Base-by-base conservation (phyloP, 805 yeast genomes). In the Candida verbasci region DNA sequence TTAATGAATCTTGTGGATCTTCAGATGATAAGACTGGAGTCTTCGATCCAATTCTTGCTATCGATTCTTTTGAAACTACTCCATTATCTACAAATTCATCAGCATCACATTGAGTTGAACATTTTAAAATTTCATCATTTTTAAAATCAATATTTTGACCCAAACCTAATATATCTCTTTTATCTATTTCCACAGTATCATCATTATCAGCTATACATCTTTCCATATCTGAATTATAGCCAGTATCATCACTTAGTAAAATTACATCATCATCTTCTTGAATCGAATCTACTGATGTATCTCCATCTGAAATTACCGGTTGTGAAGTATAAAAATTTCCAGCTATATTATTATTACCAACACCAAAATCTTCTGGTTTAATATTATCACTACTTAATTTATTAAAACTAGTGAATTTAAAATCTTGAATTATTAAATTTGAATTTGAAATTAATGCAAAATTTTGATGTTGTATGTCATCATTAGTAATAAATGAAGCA, bases 401-500 rank as follows among this genome's bases (percentile, higher is more conserved):
- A 14, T 43, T 28, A 14, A 22, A 9, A 16, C 21, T 11, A 12
- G 27, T 15, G 11, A n/a, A 28, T 9, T 24, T n/a, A 23, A 7
- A 14, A 20, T 9, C n/a, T 7, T 6, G 5, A 6, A 6, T 8
- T 6, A 5, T 17, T 6, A 27, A 9, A 16, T 11, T 27, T 4
- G 7, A 5, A 6, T 24, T 7, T 24, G 11, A 6, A 7, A 25
- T 25, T 6, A 17, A 25, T 6, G 9, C 28, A 4, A 25, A 25
- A 25, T 16, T 25, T 16, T 22, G 16, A 4, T 40, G 24, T 7
- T 38, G 37, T 6, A 40, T 35, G 24, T 48, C 52, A 2, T 46
- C 52, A 35, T 48, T 50, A 37, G 50, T 48, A 35, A 8, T 21
- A 21, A 8, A 7, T 21, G 10, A 8, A 21, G 9, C 24, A 21